Conservation (phyloP, 163 green algal species). For the Volvox carteri region DNA sequence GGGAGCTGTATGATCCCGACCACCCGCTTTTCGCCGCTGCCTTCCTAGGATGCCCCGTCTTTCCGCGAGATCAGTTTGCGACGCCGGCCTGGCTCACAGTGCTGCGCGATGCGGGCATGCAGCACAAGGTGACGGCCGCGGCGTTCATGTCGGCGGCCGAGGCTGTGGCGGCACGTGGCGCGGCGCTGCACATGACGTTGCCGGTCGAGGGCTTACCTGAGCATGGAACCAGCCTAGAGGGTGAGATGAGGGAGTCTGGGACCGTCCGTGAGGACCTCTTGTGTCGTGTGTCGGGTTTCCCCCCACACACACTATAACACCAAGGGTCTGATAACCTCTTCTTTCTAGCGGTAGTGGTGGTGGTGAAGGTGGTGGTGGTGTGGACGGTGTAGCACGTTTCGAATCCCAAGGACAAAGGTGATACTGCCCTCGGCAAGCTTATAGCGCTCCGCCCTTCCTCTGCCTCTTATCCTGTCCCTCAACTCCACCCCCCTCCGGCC, state of each 20-base stretch:
- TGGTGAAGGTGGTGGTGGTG: too few species aligned
- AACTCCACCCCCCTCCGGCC: not conserved
- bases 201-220: slow-evolving; percentile 14
- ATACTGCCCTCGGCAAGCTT: too few species aligned
- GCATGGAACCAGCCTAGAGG: slow-evolving; percentile 15
- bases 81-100: slow-evolving; percentile 66
- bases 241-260: not conserved
- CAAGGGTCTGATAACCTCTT: too few species aligned
- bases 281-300: too few species aligned
- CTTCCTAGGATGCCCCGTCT: slow-evolving; percentile 59
- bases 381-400: too few species aligned
- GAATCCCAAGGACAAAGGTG: too few species aligned
- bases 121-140: slow-evolving; percentile 50
- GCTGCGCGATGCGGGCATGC: slow-evolving; percentile 69
- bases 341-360: too few species aligned
- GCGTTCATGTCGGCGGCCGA: slow-evolving; percentile 66
- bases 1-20: slow-evolving; percentile 64
- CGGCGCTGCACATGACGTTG: slow-evolving; percentile 44
- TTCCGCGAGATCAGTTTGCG: slow-evolving; percentile 68
- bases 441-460: too few species aligned
- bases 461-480: too few species aligned
- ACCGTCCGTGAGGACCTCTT: too few species aligned
- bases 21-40: slow-evolving; percentile 51
- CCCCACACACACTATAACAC: too few species aligned
- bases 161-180: slow-evolving; percentile 43